These are phyloP conservation scores for Rubroboletus pulcherrimus DNA, from an alignment of 768 basidiomycete species.

Conservation along the genomic window DNA sequence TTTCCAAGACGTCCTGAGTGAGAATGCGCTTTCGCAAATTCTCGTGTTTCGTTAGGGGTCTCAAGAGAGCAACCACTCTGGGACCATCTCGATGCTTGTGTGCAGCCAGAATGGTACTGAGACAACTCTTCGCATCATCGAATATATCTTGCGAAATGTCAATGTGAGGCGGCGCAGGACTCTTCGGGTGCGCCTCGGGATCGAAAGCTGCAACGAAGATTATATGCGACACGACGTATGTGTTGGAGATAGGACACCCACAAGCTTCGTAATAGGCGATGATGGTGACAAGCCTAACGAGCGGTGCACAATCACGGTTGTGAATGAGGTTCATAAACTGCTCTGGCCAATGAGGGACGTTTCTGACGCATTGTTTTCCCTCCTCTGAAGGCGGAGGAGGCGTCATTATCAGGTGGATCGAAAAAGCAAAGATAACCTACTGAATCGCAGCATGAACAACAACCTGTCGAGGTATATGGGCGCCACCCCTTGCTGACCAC, in stretches of 20 bases:
- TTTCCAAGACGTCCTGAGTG: conserved; percentile 8
- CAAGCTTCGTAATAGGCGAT: conserved; percentile 23
- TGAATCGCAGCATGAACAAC: conserved; percentile 21
- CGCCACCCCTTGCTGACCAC: conserved; percentile 12
- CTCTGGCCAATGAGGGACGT: conserved; percentile 10
- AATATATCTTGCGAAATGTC: neutral
- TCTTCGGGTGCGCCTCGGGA: neutral
- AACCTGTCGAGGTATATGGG: conserved; percentile 18
- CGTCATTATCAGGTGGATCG: neutral
- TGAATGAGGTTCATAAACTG: conserved; percentile 11
- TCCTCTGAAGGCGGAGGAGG: conserved; percentile 7
- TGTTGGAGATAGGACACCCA: neutral
- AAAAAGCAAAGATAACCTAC: conserved; percentile 5
- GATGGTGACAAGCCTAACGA: conserved; percentile 21
- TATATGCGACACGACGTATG: too few species aligned
- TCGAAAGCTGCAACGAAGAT: conserved; percentile 6
- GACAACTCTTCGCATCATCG: conserved; percentile 14
- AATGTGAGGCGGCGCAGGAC: neutral
- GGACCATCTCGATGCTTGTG: conserved; percentile 18
- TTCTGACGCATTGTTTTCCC: conserved; percentile 20
- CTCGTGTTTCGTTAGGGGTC: conserved; percentile 18
- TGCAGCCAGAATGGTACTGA: conserved; percentile 7
- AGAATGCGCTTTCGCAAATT: conserved; percentile 14
- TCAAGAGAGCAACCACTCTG: conserved; percentile 21
- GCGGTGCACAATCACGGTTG: conserved; percentile 6